phyloP scores from a whole-genome alignment of 1,284 basidiomycete species.

The Malassezia furfur region DNA sequence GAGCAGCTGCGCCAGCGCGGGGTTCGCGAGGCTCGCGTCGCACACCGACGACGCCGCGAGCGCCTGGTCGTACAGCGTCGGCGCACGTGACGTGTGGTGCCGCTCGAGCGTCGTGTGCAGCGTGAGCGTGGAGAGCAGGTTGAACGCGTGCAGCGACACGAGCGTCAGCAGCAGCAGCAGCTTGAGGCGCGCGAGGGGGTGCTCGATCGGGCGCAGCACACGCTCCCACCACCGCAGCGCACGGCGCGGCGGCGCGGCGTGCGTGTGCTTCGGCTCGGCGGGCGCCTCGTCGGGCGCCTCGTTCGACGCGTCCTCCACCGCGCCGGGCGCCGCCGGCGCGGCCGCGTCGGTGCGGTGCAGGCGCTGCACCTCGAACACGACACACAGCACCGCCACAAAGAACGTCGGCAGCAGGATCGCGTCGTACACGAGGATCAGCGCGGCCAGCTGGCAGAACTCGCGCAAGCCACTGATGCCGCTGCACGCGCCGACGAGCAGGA shows the following conservation, averaged over 20 bases:
- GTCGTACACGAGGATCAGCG: conserved; percentile 72
- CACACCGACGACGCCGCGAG: conserved; percentile 26
- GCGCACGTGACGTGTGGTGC: conserved; percentile 50
- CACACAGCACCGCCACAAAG: conserved; percentile 72
- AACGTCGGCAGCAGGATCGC: conserved; percentile 83
- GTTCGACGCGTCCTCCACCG: background rate
- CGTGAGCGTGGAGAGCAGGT: conserved; percentile 83
- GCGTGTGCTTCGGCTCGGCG: conserved; percentile 8
- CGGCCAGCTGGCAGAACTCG: conserved; percentile 90
- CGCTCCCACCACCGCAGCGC: conserved; percentile 16
- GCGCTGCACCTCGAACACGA: conserved; percentile 78
- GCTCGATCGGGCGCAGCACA: conserved; percentile 54
- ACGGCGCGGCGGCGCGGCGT: background rate
- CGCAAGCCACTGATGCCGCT: conserved; percentile 78
- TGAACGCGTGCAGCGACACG: conserved; percentile 54
- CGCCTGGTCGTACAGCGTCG: conserved; percentile 37
- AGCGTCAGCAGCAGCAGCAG: conserved; percentile 62
- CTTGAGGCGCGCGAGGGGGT: conserved; percentile 79
- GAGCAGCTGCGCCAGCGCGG: conserved; percentile 33
- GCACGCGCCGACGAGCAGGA: conserved; percentile 75
- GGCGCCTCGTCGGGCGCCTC: conserved; percentile 6
- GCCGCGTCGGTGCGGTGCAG: conserved; percentile 41
- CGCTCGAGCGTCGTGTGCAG: conserved; percentile 60
- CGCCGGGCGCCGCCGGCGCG: background rate
- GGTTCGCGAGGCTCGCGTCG: conserved; percentile 15